Conservation (phyloP, 2,329 filamentous ascomycete species). For the Neonectria sp. region DNA sequence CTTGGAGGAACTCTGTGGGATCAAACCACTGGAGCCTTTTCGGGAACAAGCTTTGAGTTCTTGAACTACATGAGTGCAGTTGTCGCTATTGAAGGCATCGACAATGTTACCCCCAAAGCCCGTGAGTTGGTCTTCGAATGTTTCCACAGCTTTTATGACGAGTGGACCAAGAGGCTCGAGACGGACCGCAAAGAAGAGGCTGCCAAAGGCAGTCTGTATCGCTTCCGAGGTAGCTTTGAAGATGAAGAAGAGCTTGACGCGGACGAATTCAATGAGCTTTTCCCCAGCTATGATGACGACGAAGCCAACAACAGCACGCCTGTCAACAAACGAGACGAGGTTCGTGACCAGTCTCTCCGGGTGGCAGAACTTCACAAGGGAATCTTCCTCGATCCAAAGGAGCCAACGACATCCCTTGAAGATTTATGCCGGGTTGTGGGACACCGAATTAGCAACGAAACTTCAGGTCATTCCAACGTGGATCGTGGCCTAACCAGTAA, state of each 20-base stretch:
- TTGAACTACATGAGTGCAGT: conserved; percentile 54
- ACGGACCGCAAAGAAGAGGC: conserved; percentile 83
- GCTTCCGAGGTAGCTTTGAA: conserved; percentile 83
- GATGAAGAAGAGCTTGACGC: conserved; percentile 82
- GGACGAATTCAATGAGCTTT: conserved; percentile 83
- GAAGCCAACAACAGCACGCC: conserved; percentile 54
- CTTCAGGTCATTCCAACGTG: conserved; percentile 45
- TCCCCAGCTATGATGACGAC: conserved; percentile 81
- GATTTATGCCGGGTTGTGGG: conserved; percentile 62
- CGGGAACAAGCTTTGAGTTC: conserved; percentile 59
- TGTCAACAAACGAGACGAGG: conserved; percentile 55
- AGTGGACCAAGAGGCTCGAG: conserved; percentile 85
- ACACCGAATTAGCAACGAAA: conserved; percentile 53
- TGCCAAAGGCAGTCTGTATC: conserved; percentile 83
- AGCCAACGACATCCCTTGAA: conserved; percentile 60
- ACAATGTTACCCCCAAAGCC: conserved; percentile 57
- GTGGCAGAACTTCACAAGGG: conserved; percentile 73
- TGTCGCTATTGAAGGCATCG: conserved; percentile 64
- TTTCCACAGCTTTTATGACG: conserved; percentile 80
- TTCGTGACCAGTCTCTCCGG: conserved; percentile 71
- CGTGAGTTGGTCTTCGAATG: conserved; percentile 74
- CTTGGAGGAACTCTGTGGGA: conserved; percentile 62
- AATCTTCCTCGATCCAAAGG: conserved; percentile 63
- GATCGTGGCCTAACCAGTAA: conserved; percentile 61
- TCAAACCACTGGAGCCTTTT: conserved; percentile 36